Base-by-base conservation (phyloP, 768 basidiomycete genomes). In the Amanita fuliginea region DNA sequence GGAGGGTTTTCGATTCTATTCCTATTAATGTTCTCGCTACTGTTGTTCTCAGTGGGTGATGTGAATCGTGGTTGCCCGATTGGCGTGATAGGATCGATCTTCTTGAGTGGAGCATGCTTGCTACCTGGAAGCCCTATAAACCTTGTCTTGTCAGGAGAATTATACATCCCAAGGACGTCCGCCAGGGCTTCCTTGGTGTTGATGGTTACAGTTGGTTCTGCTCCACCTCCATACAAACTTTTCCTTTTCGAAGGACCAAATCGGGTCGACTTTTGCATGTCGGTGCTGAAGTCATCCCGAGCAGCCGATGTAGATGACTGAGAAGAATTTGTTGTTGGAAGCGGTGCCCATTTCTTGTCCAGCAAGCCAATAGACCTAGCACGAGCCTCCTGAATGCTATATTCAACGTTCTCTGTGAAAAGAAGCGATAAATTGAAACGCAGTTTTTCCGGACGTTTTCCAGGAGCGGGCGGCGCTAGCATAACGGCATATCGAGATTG, bases 91-190 rank as follows among this genome's bases (percentile, higher is more conserved):
- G 78, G 75, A 39, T 84, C 82, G 18, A 89, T 67, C 58, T 76
- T 82, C 62, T 72, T 77, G 28, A 86, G 68, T 28, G 83, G 83
- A 0, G 82, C 83, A 59, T 86, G 77, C 59, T 86, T 86, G 56
- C 80, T 84, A 19, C 85, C 83, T 4, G 77, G 75, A 3, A 71
- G 61, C 13, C 69, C 56, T 21, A 73, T 64, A 45, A 75, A 78
- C 40, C 73, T 71, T 0, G 83, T 83, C 66, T 81, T 87, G 53
- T 88, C 86, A 2, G 87, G 87, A 7, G 86, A 89, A 62, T 96
- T 95, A 62, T 93, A 98, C 85, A 98, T 92, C 46, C 83, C 86
- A 66, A 94, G 92, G 36, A 98, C 91, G 59, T 97, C 92, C 10
- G 80, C 86, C 30, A 96, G 73, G 3, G 96, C 96, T 54, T 91